Base-by-base conservation (phyloP, 2,329 filamentous ascomycete genomes). In the Coniochaeta hoffmannii region DNA sequence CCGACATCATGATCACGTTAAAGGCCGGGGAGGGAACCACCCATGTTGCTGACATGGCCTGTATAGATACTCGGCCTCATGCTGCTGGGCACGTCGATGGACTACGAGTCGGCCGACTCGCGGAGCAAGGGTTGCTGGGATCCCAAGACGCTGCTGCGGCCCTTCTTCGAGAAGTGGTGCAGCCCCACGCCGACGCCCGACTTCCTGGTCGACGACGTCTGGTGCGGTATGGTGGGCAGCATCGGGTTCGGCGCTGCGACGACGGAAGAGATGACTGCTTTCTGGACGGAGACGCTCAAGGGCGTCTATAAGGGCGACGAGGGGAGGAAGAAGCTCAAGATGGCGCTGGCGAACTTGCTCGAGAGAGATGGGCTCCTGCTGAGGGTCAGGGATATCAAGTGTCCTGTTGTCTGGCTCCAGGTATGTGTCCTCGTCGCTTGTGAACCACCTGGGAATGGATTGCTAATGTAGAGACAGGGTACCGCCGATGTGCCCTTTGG, bases 331-430 rank as follows among this genome's bases (percentile, higher is more conserved):
- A 78, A 77, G 66, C 63, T 77, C 32, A 68, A 73, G 52, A 74
- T 78, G 67, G 74, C 77, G 0, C 66, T 74, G 6, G 66, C 70
- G 9, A 73, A 70, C 59, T 66, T 81, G 7, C 52, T 76, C 12
- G 73, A 76, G 56, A 65, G 79, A 34, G 78, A 81, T 54, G 73
- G 77, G 1, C 67, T 81, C 5, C 62, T 77, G 8, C 58, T 70
- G n/a, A 68, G 78, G 11, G 56, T 80, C 35, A 58, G 68, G 19
- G 73, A 80, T 57, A 63, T 81, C 56, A 73, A 67, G 56, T 81
- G 77, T 55, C 78, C 78, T 2, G 75, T 81, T 9, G 71, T 76
- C 55, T 81, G 78, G 78, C 66, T 80, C 15, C 77, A 80, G 63
- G 76, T 78, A 58, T 60, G 69, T 66, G n/a, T 6, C 36, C 19